Base-by-base conservation (phyloP, 169 alveolate genomes). In the Prorocentrum cordatum region DNA sequence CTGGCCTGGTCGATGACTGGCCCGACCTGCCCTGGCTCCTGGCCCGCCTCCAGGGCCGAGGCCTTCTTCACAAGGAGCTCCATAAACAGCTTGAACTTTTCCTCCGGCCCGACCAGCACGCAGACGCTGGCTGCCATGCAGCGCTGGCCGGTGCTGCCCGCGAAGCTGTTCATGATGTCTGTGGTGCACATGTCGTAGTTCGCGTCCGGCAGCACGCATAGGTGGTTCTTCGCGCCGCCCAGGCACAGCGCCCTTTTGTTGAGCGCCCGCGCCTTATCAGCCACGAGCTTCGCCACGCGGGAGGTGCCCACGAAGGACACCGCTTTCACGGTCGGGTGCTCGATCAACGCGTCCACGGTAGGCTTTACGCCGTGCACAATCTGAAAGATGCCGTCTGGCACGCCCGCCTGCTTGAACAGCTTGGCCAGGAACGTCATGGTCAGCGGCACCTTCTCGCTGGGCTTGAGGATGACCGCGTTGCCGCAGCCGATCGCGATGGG, bases 221-320 rank as follows among this genome's bases (percentile, higher is more conserved):
- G 80, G 39, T 82, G 91, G 42, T 82, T 82, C 80, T 82, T 82
- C 38, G 91, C 91, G 20, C 91, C 91, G 16, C 54, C 54, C 68
- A 58, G 68, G 24, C 68, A 58, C 35, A 58, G 35, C 33, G 68
- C 68, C 31, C 68, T 9, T n/a, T 58, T 58, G 3, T 35, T 35
- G 68, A 58, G 68, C 18, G 9, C 3, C 24, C 35, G 3, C 35
- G 68, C 68, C 36, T n/a, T 9, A 31, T 58, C 20, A 7, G 18
- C 35, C 5, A 58, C 14, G 36, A 24, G 12, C n/a, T 58, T 73
- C 4, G 91, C 91, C 29, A 82, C 91, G 9, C 91, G 71, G 26
- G 91, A 82, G 80, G 80, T 82, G 59, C 91, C 91, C 24, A 82
- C 91, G n/a, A 82, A 82, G 36, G 91, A 82, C 27, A 82, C 66